A percentile compares a stretch with the other conserved stretches of the same genome.
Evolutionary conservation across 2,329 filamentous ascomycete species (phyloP).

Genomic region (Ophiostoma triangulosporum): DNA sequence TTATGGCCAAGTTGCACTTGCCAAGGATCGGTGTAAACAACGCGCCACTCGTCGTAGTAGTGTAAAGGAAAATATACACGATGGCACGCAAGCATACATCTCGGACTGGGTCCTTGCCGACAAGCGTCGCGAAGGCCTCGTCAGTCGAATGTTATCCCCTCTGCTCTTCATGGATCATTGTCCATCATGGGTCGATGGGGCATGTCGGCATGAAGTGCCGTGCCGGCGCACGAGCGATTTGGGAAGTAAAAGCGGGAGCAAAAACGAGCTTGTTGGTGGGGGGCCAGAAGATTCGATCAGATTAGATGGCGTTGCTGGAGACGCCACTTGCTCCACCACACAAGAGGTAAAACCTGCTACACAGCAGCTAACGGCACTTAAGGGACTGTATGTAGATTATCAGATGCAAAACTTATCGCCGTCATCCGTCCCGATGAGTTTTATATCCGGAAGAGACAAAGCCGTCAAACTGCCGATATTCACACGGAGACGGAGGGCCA

Average conservation of each 20-base stretch:
- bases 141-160: neutral
- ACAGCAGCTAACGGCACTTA: neutral
- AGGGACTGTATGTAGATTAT: neutral
- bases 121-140: neutral
- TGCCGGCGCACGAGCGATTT: neutral
- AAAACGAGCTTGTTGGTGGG: neutral
- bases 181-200: neutral
- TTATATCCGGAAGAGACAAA: neutral
- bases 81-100: neutral
- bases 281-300: neutral
- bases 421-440: neutral
- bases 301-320: neutral
- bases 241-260: neutral
- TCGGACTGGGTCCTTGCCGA: neutral
- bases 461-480: neutral
- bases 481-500: neutral
- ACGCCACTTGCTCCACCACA: neutral
- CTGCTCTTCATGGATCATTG: neutral
- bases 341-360: neutral
- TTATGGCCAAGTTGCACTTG: neutral
- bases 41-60: neutral
- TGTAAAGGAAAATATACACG: neutral
- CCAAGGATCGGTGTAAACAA: neutral
- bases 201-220: neutral
- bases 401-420: neutral